These are phyloP conservation scores for Naganishia liquefaciens DNA, from an alignment of 1,284 basidiomycete genomes.

Conservation along the genomic window DNA sequence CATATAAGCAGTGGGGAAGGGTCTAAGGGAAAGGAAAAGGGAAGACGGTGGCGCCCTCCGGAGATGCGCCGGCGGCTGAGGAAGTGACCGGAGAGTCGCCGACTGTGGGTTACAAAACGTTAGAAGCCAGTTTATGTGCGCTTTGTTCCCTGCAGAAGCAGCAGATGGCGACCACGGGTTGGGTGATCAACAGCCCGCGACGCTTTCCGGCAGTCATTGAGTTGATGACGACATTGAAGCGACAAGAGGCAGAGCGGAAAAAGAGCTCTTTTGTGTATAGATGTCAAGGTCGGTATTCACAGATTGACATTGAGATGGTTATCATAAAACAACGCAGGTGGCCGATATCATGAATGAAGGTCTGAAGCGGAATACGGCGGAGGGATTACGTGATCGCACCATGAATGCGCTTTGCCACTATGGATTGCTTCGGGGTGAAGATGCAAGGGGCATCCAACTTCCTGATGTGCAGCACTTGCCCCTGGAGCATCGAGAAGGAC, in stretches of 20 bases:
- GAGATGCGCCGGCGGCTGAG: neutral
- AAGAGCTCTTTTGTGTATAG: constrained; percentile 11
- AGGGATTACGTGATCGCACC: constrained; percentile 7
- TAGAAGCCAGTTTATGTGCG: neutral
- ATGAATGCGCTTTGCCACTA: constrained; percentile 3
- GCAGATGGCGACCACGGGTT: constrained; percentile 1
- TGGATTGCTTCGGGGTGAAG: constrained; percentile 4
- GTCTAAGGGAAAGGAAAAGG: neutral
- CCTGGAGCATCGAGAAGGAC: constrained; percentile 6
- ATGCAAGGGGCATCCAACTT: constrained; percentile 21
- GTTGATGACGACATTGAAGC: constrained; percentile 1
- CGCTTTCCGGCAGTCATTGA: neutral
- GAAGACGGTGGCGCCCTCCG: neutral
- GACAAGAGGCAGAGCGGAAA: neutral
- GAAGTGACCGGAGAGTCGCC: neutral
- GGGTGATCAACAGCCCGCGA: neutral
- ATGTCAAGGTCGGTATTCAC: constrained; percentile 5
- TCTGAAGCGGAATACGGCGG: neutral
- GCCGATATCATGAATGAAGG: neutral
- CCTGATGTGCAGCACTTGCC: neutral
- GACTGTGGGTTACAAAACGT: constrained; percentile 7
- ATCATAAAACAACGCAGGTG: neutral
- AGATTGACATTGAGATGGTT: neutral
- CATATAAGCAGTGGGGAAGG: constrained; percentile 7
- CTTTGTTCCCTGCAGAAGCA: constrained; percentile 17